A percentile compares a stretch with the other conserved stretches of the same genome.
phyloP scores from a whole-genome alignment of 257 asterid species.

The Lithospermum erythrorhizon region DNA sequence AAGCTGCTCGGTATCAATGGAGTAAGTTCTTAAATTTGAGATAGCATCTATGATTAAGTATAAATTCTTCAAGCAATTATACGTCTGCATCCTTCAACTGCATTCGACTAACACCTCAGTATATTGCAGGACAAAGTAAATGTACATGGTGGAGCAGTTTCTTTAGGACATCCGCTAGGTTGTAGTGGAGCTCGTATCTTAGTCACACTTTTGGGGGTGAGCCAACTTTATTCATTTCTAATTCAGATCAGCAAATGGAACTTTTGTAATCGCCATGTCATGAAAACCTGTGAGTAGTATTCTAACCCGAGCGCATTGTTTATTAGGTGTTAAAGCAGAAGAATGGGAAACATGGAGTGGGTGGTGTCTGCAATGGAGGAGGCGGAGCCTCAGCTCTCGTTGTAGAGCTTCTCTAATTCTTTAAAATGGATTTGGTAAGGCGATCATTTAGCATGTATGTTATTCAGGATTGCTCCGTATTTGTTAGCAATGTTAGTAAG shows the following conservation, averaged over 20 bases:
- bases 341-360: conserved; percentile 76
- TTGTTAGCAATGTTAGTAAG: too few relatives aligned
- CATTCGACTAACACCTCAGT: not conserved
- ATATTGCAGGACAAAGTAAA: conserved; percentile 73
- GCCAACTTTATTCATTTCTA: not conserved
- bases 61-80: not conserved
- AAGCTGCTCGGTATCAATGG: conserved; percentile 62
- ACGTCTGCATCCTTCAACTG: not conserved
- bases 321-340: conserved; percentile 70
- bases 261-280: too few relatives aligned
- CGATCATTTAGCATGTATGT: not conserved
- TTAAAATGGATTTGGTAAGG: not conserved
- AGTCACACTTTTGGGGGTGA: conserved; percentile 92
- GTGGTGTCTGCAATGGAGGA: conserved; percentile 95
- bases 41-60: too few relatives aligned
- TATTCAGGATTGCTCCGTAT: too few relatives aligned
- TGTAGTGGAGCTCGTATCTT: conserved; percentile 98
- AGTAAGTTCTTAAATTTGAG: conserved; percentile 35
- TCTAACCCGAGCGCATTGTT: not conserved
- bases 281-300: not conserved
- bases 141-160: conserved; percentile 91
- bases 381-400: conserved; percentile 99
- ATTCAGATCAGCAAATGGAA: not conserved
- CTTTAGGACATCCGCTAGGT: conserved; percentile 95
- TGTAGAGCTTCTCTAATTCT: conserved; percentile 54